phyloP scores from a whole-genome alignment of 2,329 filamentous ascomycete genomes.

The Beauveria bassiana region DNA sequence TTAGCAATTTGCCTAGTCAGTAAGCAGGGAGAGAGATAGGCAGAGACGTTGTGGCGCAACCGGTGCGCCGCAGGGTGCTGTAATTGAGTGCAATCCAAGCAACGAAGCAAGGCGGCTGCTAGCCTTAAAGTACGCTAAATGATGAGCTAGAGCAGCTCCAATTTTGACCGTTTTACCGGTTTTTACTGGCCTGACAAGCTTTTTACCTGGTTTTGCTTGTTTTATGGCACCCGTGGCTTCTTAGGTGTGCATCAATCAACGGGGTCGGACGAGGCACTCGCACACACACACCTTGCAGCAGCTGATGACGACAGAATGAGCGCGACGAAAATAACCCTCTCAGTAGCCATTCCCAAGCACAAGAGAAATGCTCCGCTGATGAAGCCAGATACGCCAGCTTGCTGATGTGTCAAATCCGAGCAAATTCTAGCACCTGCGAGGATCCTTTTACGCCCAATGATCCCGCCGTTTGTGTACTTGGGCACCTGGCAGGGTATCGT shows the following conservation, averaged over 20 bases:
- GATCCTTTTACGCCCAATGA: neutral
- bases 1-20: neutral
- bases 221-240: neutral
- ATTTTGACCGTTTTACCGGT: no score
- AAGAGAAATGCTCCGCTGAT: neutral
- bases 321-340: neutral
- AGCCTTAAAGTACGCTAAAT: neutral
- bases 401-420: no score
- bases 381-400: neutral
- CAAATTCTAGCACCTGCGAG: no score
- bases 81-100: neutral
- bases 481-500: no score
- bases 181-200: neutral
- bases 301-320: slow-evolving; percentile 9
- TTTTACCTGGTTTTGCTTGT: neutral
- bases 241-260: neutral
- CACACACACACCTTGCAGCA: neutral
- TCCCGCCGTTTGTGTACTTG: no score
- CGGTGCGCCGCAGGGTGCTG: neutral
- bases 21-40: neutral
- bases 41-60: neutral
- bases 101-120: neutral
- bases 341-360: no score
- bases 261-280: neutral
- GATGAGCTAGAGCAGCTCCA: no score